A percentile compares a stretch with the other conserved stretches of the same genome.
Conservation (phyloP, 768 basidiomycete species). For the button mushroom (Agaricus bisporus) region DNA sequence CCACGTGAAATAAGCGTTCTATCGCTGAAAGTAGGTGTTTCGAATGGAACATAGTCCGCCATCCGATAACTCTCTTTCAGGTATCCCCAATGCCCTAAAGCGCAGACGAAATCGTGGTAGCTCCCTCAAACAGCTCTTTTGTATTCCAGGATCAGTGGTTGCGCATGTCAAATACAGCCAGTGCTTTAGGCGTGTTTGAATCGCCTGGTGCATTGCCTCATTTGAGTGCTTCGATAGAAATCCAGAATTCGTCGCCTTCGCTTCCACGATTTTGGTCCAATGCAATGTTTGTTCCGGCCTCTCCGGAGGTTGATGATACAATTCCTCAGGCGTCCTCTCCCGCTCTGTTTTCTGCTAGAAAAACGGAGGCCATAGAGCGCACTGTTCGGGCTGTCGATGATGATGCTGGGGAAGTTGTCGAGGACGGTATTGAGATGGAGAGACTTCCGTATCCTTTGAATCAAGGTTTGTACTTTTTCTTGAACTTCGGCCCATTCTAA, state of each 20-base stretch:
- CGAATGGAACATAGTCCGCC: background rate
- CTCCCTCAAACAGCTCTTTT: background rate
- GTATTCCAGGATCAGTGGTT: too few species aligned
- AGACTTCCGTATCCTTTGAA: background rate
- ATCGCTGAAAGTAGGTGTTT: background rate
- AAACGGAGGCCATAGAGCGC: background rate
- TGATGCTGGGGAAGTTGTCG: slow-evolving; percentile 2
- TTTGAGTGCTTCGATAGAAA: background rate
- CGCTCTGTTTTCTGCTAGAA: background rate
- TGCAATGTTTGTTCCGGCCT: background rate
- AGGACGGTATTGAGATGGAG: slow-evolving; percentile 7
- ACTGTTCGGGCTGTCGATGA: background rate
- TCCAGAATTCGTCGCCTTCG: background rate
- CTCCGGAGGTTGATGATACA: background rate
- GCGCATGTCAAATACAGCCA: too few species aligned
- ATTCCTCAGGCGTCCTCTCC: background rate
- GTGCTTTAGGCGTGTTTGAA: too few species aligned
- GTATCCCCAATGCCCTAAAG: background rate
- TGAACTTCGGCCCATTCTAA: background rate
- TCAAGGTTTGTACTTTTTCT: background rate
- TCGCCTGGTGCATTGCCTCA: background rate
- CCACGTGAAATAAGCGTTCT: background rate
- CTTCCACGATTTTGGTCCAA: background rate
- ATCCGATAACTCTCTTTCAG: background rate
- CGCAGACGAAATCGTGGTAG: background rate